Evolutionary conservation across 1,284 basidiomycete species (phyloP), one percentile per base, ranked within the genome.

Genomic region (Cystobasidium slooffiae): DNA sequence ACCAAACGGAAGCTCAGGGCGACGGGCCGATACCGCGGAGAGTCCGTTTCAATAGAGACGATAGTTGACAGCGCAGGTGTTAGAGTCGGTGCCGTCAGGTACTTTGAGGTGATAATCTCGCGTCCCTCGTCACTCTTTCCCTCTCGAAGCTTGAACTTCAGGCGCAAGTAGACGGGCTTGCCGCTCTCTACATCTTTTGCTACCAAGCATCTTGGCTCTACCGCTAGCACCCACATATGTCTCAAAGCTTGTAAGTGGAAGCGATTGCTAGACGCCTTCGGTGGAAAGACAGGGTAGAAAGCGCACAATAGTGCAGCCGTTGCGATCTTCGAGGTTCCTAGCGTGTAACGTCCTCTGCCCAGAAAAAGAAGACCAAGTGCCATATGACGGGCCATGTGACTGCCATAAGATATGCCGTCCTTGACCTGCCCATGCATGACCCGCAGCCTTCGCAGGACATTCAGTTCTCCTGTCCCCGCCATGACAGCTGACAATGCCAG

Each of bases 391-490:
- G 94, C 91, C 82, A 94, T 90, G 80, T 98, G 94, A 14, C 90
- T 89, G 0, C 94, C 94, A 80, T 97, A 99, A 74, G 90, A 89
- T 82, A 90, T 88, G 63, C 88, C 89, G 1, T 83, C 81, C 73
- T 91, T 89, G 80, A 91, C 90, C 85, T 93, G 90, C n/a, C 94
- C 95, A 80, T 95, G 97, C 3, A 91, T 89, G 79, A 92, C 89
- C 31, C 97, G 88, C 14, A 98, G 86, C n/a, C 94, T 88, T 41
- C 93, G 88, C 37, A 99, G 85, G 76, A 93, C 90, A 65, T 91
- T 91, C 56, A 98, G 88, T 81, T 99, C 94, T 12, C 97, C 97
- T 0, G 94, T 97, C 2, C 97, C 97, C 0, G 94, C 92, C 91
- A 98, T 94, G 64, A 98, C 90, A 85, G 96, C 91, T 77, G 90